Evolutionary conservation across 495 filamentous ascomycete species (phyloP), one percentile per base, ranked within the genome.

Genomic region (Friedmanniomyces simplex): DNA sequence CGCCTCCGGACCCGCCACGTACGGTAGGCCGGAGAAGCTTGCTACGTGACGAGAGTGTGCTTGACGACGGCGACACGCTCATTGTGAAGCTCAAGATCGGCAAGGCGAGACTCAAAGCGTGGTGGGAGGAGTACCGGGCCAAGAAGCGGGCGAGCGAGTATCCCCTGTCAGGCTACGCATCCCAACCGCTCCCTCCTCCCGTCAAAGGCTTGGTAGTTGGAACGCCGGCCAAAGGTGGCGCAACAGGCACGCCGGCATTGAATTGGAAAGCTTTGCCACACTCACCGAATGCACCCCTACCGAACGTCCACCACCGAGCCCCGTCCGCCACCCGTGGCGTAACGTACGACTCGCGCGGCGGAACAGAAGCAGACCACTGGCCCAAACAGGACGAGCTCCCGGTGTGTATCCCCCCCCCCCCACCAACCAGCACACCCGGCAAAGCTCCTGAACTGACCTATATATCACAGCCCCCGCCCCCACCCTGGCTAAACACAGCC

Each of bases 401-500:
- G 2, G 56, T 69, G 58, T 50, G 67, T 54, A 36, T 21, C 5
- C 24, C 50, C 49, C 18, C 57, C 58, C 48, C 63, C 66, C 36
- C 57, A 63, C 13, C 54, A n/a, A n/a, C n/a, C n/a, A n/a, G n/a
- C n/a, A n/a, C n/a, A n/a, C n/a, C n/a, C n/a, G n/a, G n/a, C 16
- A 13, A 20, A 50, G 14, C 30, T 26, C 28, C 49, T 52, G 13
- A 24, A 39, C 63, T 67, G 59, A 68, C 60, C 52, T n/a, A 3
- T 43, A 3, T 13, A 22, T 16, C 21, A 4, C 54, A 91, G 85
- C 85, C 87, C 60, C 81, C 86, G 42, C 81, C 89, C 21, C 90
- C 93, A 20, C 72, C 73, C 50, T 96, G 93, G 93, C 86, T 98
- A 55, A 72, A 66, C 41, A 61, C 72, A 11, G 82, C 85, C 46